A percentile compares a stretch with the other conserved stretches of the same genome.
Conservation (phyloP, 805 yeast species). For the Candida nonsorbophila region DNA sequence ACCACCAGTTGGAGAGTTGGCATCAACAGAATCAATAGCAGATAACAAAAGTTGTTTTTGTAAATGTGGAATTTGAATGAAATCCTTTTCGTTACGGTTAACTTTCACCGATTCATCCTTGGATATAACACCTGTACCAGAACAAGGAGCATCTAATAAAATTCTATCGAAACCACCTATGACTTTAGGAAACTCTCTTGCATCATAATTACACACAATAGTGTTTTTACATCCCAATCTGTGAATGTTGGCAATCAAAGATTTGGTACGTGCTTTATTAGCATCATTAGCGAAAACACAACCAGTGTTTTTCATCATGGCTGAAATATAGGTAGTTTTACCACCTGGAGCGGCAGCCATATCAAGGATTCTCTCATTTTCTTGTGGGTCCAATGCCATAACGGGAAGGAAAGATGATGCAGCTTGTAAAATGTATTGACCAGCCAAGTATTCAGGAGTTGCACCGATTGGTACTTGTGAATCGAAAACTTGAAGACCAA, state of each 20-base stretch:
- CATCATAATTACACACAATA: slow-evolving; percentile 95
- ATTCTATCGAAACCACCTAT: slow-evolving; percentile 98
- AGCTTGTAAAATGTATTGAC: slow-evolving; percentile 96
- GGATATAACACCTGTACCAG: slow-evolving; percentile 99
- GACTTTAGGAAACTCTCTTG: slow-evolving; percentile 96
- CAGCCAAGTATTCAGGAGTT: slow-evolving; percentile 97
- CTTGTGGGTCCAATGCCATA: slow-evolving; percentile 97
- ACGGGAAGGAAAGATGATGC: slow-evolving; percentile 97
- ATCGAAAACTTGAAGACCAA: slow-evolving; percentile 94
- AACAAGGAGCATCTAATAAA: slow-evolving; percentile 95
- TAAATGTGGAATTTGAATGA: slow-evolving; percentile 91
- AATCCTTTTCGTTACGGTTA: slow-evolving; percentile 92
- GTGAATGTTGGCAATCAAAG: slow-evolving; percentile 94
- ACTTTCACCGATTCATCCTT: slow-evolving; percentile 94
- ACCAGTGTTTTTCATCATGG: slow-evolving; percentile 97
- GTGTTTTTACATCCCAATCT: slow-evolving; percentile 96
- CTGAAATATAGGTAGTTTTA: slow-evolving; percentile 90
- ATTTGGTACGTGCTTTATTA: slow-evolving; percentile 93
- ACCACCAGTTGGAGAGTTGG: slow-evolving; percentile 88
- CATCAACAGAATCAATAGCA: slow-evolving; percentile 97
- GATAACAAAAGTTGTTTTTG: slow-evolving; percentile 90
- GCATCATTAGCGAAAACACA: slow-evolving; percentile 96
- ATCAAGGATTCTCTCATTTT: slow-evolving; percentile 89
- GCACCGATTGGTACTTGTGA: slow-evolving; percentile 99
- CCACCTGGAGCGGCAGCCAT: slow-evolving; percentile 99